Base-by-base conservation (phyloP, 1,284 basidiomycete genomes). In the Takashimella tepidaria region DNA sequence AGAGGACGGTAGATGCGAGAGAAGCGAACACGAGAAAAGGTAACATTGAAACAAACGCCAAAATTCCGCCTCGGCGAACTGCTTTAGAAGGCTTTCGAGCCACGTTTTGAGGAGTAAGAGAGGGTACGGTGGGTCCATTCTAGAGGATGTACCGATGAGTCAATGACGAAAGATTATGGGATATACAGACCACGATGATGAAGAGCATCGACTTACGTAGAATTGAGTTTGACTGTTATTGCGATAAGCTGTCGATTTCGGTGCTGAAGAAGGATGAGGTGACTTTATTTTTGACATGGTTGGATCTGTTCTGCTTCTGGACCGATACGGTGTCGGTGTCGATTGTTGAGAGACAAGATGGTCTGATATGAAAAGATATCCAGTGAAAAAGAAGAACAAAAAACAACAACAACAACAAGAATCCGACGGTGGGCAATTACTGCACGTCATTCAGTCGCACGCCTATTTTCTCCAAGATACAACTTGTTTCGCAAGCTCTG, bases 1-100 rank as follows among this genome's bases (percentile, higher is more conserved):
- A 74, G 31, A 70, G 47, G 31, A 74, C 62, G 20, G 67, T 71
- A 4, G 72, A 74, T 50, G 68, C 62, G 31, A 73, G 63, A 1
- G 70, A 72, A 37, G 68, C 55, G 52, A 64, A 48, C 41, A 74
- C 41, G 46, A 74, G 55, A 56, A 70, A 55, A 20, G 72, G 72
- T 21, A 73, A 37, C 16, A 70, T 63, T 16, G 64, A 61, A 53
- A 73, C 37, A 31, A 74, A 49, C 19, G 66, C 66, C 25, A 62
- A 45, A 44, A 73, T 47, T 4, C 60, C 54, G 31, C 8, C 31
- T 16, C 31, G 31, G 5, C 43, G 25, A 3, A 25, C 23, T 50
- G 47, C 51, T 22, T 41, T 48, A 11, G 16, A 16, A 8, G 31
- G 10, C 31, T 8, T 8, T 37, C 31, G 31, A 8, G 31, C 31